These are phyloP conservation scores for Aechmea fasciata DNA, from an alignment of 176 grass and related monocot species.

Conservation along the genomic window DNA sequence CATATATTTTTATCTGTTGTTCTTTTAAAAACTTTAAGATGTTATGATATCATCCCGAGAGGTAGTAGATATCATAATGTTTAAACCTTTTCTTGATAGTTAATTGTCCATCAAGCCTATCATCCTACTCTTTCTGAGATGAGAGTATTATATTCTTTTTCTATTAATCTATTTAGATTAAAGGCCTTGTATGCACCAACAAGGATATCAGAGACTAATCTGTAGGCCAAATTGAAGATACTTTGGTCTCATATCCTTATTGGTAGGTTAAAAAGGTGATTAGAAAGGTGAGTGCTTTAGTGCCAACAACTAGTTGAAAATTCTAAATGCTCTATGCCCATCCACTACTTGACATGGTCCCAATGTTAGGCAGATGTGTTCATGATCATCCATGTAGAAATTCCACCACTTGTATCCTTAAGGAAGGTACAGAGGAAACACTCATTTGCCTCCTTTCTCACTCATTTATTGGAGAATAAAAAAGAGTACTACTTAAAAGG, in stretches of 20 bases:
- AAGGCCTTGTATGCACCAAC: too few species aligned
- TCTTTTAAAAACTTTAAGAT: too few species aligned
- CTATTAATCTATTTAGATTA: too few species aligned
- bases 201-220: too few species aligned
- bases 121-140: too few species aligned
- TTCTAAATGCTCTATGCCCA: not conserved
- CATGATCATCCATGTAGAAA: not conserved
- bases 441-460: not conserved
- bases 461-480: not conserved
- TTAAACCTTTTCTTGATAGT: too few species aligned
- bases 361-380: not conserved
- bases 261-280: not conserved
- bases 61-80: too few species aligned
- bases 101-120: too few species aligned
- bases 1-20: too few species aligned
- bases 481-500: not conserved
- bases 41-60: too few species aligned
- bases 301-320: slow-evolving; percentile 21
- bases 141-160: too few species aligned
- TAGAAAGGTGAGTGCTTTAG: slow-evolving; percentile 18
- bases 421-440: slow-evolving; percentile 2
- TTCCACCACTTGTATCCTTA: not conserved
- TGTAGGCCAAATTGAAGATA: too few species aligned
- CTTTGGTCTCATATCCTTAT: not conserved
- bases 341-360: not conserved